Evolutionary conservation across 495 filamentous ascomycete genomes (phyloP).

Genomic region (Aspergillus ostianus): DNA sequence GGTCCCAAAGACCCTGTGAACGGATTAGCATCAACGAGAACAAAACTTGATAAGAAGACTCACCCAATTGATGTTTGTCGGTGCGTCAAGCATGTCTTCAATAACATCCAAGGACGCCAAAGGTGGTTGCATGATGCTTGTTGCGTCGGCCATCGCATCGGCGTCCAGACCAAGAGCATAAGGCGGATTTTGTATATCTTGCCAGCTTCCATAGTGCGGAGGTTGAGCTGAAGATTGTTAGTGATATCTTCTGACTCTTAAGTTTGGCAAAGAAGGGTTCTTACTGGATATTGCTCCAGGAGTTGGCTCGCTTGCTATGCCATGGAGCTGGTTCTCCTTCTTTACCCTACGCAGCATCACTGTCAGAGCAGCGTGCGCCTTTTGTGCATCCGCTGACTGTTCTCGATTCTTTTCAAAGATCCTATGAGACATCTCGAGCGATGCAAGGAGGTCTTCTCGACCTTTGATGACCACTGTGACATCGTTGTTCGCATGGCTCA

Average conservation of each 20-base stretch:
- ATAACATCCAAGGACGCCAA: slow-evolving; percentile 47
- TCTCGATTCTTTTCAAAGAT: slow-evolving; percentile 71
- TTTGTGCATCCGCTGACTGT: slow-evolving; percentile 75
- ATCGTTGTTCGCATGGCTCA: slow-evolving; percentile 1
- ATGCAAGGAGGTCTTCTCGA: slow-evolving; percentile 62
- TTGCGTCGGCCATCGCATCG: slow-evolving; percentile 6
- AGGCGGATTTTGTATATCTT: slow-evolving; percentile 1
- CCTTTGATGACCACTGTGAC: slow-evolving; percentile 43
- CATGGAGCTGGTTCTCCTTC: slow-evolving; percentile 6
- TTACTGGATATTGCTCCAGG: neutral
- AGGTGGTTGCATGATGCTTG: slow-evolving; percentile 1
- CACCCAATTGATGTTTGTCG: slow-evolving; percentile 72
- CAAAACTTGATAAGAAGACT: slow-evolving; percentile 20
- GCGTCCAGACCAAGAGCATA: neutral
- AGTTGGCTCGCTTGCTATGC: neutral
- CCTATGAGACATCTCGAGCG: slow-evolving; percentile 62
- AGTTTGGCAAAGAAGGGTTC: neutral
- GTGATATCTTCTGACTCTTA: no score
- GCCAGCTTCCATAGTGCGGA: slow-evolving; percentile 20
- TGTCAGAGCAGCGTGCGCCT: slow-evolving; percentile 66
- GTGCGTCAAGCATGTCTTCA: slow-evolving; percentile 53
- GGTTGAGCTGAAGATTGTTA: slow-evolving; percentile 6
- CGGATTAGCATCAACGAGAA: slow-evolving; percentile 4
- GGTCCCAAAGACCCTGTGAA: slow-evolving; percentile 20
- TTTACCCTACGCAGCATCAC: slow-evolving; percentile 76